These are phyloP conservation scores for Globisporangium cederbergense DNA, from an alignment of 352 stramenopile genomes.

Conservation along the genomic window DNA sequence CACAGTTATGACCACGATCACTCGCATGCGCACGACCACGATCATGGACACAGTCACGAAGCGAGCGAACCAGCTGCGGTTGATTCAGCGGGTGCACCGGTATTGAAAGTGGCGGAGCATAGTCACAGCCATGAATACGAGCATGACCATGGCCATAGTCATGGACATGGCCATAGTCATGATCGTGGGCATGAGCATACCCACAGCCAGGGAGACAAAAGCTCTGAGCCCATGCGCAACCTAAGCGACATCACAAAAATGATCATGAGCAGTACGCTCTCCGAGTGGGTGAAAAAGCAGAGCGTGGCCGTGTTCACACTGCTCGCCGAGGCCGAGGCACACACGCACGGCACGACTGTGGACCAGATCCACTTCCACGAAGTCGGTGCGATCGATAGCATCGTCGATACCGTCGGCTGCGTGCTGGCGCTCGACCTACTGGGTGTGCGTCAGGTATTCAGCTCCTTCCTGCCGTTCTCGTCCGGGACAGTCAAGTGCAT, in stretches of 20 bases:
- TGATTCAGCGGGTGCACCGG: no score
- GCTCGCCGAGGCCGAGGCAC: conserved; percentile 91
- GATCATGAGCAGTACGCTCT: conserved; percentile 80
- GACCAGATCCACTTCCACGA: conserved; percentile 98
- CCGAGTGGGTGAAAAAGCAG: conserved; percentile 82
- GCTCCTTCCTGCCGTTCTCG: conserved; percentile 82
- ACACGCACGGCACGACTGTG: conserved; percentile 90
- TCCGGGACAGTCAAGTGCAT: conserved; percentile 93
- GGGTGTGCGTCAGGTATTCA: conserved; percentile 85
- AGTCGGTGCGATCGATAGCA: conserved; percentile 96
- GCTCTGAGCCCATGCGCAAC: conserved; percentile 86
- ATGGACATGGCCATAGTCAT: not conserved
- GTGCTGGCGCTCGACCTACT: conserved; percentile 92
- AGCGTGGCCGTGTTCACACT: conserved; percentile 90
- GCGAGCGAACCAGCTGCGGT: no score
- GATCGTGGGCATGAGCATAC: conserved; percentile 20
- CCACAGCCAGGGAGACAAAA: conserved; percentile 34
- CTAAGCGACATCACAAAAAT: conserved; percentile 87
- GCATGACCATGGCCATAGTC: not conserved
- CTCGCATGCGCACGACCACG: not conserved
- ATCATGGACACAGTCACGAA: conserved; percentile 27
- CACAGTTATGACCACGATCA: not conserved
- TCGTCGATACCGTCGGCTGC: conserved; percentile 95
- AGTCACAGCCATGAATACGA: no score
- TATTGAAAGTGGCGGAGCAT: no score